These are phyloP conservation scores for Bromus sterilis DNA, from an alignment of 176 grass and related monocot species.

Conservation along the genomic window DNA sequence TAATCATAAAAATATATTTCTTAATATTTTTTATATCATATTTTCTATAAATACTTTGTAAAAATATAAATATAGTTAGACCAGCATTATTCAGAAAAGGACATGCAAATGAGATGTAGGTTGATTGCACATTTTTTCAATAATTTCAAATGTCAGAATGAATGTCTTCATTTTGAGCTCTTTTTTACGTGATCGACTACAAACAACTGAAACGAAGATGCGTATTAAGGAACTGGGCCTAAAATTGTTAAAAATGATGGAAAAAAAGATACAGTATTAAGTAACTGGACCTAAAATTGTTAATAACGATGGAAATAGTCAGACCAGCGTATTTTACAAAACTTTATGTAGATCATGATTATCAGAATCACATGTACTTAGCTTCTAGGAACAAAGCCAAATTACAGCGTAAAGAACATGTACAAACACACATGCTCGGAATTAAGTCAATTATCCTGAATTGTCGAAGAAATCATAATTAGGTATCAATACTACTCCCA, in stretches of 20 bases:
- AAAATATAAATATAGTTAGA: too few relatives aligned
- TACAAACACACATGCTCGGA: background rate
- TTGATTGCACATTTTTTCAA: too few relatives aligned
- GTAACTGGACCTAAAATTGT: background rate
- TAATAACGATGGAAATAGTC: background rate
- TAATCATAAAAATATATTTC: too few relatives aligned
- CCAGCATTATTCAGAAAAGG: too few relatives aligned
- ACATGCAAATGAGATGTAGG: too few relatives aligned
- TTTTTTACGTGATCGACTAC: too few relatives aligned
- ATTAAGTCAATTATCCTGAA: background rate
- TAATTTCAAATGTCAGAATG: too few relatives aligned
- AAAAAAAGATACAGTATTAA: constrained; percentile 4
- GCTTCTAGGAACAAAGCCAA: background rate
- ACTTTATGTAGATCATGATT: background rate
- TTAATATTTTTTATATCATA: too few relatives aligned
- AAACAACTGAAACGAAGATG: too few relatives aligned
- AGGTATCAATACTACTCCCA: background rate
- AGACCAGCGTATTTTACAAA: background rate
- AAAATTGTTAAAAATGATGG: background rate
- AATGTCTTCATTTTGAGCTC: too few relatives aligned
- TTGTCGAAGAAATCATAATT: background rate
- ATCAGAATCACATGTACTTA: background rate
- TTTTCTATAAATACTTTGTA: too few relatives aligned
- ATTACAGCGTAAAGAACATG: background rate
- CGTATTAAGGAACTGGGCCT: background rate